Base-by-base conservation (phyloP, 768 basidiomycete genomes). In the Kwoniella dejecticola region DNA sequence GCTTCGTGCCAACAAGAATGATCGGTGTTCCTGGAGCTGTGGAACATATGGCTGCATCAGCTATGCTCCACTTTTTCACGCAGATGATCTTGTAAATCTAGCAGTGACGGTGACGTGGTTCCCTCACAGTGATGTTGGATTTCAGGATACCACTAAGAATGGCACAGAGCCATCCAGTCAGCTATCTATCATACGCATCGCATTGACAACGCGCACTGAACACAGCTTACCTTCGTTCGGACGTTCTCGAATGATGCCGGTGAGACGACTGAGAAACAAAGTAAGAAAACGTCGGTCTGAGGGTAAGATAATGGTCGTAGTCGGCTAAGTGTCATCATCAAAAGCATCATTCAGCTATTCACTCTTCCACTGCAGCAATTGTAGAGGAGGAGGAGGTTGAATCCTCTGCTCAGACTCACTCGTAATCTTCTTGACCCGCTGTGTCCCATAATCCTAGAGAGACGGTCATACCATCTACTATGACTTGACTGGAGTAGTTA, bases 381-480 rank as follows among this genome's bases (percentile, higher is more conserved):
- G n/a, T n/a, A n/a, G n/a, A n/a, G n/a, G n/a, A n/a, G n/a, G n/a
- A n/a, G n/a, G n/a, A n/a, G n/a, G n/a, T n/a, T n/a, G n/a, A n/a
- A n/a, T n/a, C n/a, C n/a, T n/a, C n/a, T n/a, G n/a, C n/a, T 11
- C 8, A 24, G 8, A 58, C 69, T 64, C 63, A 74, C 72, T 74
- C 72, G 60, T 80, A 80, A 53, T 80, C 79, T 52, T 79, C 77
- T 53, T 79, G 77, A 56, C 77, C 77, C 3, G 77, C 78, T 23
- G 77, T 76, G 65, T 76, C 76, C 76, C 72, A 78, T n/a, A 75
- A 40, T 29, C 95, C 95, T 58, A 98, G 87, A 63, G 92, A 96
- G 76, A 98, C 94, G 53, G 96, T 96, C 84, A 95, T 94, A 70
- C 92, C 91, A 73, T 99, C 96, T 47, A 99, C 96, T 88, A 97